Evolutionary conservation across 2,329 filamentous ascomycete genomes (phyloP), one percentile per base, ranked within the genome.

Genomic region (Hypoxylon sp.): DNA sequence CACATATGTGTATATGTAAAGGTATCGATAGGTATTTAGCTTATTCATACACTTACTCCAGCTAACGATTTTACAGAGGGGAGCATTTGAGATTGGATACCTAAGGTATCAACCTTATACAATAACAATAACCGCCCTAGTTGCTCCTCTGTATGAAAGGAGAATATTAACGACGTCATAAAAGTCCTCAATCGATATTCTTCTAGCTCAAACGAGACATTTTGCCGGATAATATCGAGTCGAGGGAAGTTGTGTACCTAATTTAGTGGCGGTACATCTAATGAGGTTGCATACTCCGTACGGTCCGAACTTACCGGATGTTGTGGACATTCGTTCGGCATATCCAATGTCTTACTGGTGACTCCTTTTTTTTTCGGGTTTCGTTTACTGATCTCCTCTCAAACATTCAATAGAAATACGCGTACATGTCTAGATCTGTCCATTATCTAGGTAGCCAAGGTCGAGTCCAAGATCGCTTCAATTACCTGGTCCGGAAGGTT

Each of bases 401-500:
- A 35, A 37, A 11, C 13, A 59, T 31, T 44, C 8, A 44, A 42
- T 59, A 54, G 24, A 31, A n/a, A 64, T n/a, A 22, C 11, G 14
- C n/a, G 17, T 29, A 63, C 55, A 51, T 57, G 63, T 60, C 48
- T 35, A 50, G 57, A 59, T 59, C 51, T 59, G 24, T 54, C 57
- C 24, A 37, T 46, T 13, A 44, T 31, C 10, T 19, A 22, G 19
- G 19, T 22, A 54, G 37, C 52, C 48, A 64, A 50, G 52, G 54
- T 62, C 22, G 33, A 52, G 37, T 33, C 26, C 26, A 54, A 62
- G 63, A 58, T 67, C 55, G 59, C 63, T 54, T 48, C 22, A 66
- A 46, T 69, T 66, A 22, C 69, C 59, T 31, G 24, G 50, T 63
- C 39, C 26, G 35, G 65, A 60, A 71, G 62, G 65, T 71, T 59